A percentile compares a stretch with the other conserved stretches of the same genome.
Conservation (phyloP, 116 monocot genomes). For the Dioscorea cayenensis region DNA sequence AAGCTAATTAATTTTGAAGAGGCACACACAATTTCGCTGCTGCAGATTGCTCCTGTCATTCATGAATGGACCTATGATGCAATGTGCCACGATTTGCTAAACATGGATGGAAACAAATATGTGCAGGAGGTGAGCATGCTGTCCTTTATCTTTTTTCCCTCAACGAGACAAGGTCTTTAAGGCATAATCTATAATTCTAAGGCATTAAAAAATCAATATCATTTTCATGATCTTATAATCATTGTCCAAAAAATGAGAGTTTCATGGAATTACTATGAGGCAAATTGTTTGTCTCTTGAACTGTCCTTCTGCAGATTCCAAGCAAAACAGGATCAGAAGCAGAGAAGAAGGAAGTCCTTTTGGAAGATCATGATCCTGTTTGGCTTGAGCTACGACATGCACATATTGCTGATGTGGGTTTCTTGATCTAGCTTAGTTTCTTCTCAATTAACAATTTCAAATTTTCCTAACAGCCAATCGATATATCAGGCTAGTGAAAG, state of each 20-base stretch:
- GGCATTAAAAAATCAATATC: too few species aligned
- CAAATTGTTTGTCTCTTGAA: too few species aligned
- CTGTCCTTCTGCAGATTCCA: slow-evolving; percentile 31
- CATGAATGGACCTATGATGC: slow-evolving; percentile 99
- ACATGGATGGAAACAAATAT: slow-evolving; percentile 94
- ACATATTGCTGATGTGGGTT: slow-evolving; percentile 96
- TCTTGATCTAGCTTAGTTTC: background rate
- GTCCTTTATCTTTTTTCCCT: background rate
- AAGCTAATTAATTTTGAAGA: background rate
- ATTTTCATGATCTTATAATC: too few species aligned
- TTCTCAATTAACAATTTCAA: background rate
- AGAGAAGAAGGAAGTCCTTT: slow-evolving; percentile 79
- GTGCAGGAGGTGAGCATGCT: slow-evolving; percentile 50
- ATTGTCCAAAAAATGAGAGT: background rate
- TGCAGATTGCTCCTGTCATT: slow-evolving; percentile 88
- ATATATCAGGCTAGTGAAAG: slow-evolving; percentile 85
- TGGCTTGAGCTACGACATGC: slow-evolving; percentile 99
- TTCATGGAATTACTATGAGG: too few species aligned
- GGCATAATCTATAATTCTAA: too few species aligned
- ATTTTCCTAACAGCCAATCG: slow-evolving; percentile 4
- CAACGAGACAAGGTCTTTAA: too few species aligned
- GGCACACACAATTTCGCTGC: background rate
- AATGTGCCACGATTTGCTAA: slow-evolving; percentile 96
- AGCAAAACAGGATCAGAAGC: slow-evolving; percentile 56
- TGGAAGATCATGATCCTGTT: slow-evolving; percentile 95